These are phyloP conservation scores for Citrus sinensis DNA, from an alignment of 345 rosid species.

Conservation along the genomic window DNA sequence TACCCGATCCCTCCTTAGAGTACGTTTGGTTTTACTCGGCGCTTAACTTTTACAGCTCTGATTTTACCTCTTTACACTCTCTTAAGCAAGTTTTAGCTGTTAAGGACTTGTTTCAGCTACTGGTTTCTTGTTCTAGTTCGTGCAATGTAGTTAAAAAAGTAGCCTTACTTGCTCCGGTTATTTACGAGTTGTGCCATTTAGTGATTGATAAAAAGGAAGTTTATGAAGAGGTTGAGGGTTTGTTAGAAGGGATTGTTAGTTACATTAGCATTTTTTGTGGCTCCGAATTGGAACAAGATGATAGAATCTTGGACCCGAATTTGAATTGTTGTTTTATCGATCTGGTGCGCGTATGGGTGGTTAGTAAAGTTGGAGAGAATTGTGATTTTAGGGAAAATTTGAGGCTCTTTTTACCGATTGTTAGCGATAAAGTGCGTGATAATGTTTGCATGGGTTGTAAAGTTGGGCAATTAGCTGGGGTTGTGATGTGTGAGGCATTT, in stretches of 20 bases:
- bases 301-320: slow-evolving; percentile 22
- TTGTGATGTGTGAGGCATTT: slow-evolving; percentile 60
- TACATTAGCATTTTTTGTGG: slow-evolving; percentile 44
- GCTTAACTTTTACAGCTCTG: slow-evolving; percentile 41
- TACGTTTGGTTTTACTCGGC: slow-evolving; percentile 73
- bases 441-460: slow-evolving; percentile 34
- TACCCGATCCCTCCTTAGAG: slow-evolving; percentile 62
- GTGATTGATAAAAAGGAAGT: slow-evolving; percentile 7
- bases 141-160: slow-evolving; percentile 39
- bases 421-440: slow-evolving; percentile 34
- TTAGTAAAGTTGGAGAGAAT: slow-evolving; percentile 35
- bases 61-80: slow-evolving; percentile 17
- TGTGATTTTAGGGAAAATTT: slow-evolving; percentile 33
- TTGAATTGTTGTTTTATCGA: slow-evolving; percentile 45
- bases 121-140: slow-evolving; percentile 47
- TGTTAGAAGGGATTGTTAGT: slow-evolving; percentile 49
- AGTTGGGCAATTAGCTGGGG: slow-evolving; percentile 57
- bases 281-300: slow-evolving; percentile 22
- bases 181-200: slow-evolving; percentile 43
- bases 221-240: slow-evolving; percentile 40
- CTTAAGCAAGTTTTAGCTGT: slow-evolving; percentile 20
- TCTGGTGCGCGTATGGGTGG: slow-evolving; percentile 54
- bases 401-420: slow-evolving; percentile 50
- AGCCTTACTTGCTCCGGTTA: slow-evolving; percentile 60
- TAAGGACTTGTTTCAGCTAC: slow-evolving; percentile 56